These are phyloP conservation scores for Microdochium trichocladiopsis DNA, from an alignment of 2,329 filamentous ascomycete genomes.

Conservation along the genomic window DNA sequence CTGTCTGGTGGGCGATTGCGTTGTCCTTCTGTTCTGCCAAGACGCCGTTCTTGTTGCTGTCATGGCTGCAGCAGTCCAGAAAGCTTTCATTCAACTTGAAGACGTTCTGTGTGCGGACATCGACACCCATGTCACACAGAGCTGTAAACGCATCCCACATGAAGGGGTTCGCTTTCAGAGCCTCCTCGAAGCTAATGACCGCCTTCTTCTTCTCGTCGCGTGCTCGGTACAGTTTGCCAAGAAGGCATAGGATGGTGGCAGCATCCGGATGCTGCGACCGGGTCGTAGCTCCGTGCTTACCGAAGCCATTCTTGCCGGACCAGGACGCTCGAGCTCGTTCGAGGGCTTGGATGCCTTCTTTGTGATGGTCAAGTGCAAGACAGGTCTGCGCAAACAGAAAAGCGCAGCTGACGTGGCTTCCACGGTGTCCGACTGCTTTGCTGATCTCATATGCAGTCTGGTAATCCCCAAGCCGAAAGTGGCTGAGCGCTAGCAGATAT, in stretches of 20 bases:
- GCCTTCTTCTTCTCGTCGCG: constrained; percentile 81
- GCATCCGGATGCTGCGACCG: constrained; percentile 75
- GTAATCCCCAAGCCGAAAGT: constrained; percentile 74
- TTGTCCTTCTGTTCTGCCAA: constrained; percentile 29
- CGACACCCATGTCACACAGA: constrained; percentile 80
- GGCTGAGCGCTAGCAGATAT: constrained; percentile 78
- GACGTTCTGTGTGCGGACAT: constrained; percentile 75
- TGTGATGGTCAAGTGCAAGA: constrained; percentile 67
- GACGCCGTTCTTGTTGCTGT: constrained; percentile 17
- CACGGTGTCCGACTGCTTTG: constrained; percentile 62
- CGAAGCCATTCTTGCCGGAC: constrained; percentile 68
- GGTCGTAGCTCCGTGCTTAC: constrained; percentile 72
- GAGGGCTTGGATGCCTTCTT: constrained; percentile 75
- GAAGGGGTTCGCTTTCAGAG: constrained; percentile 84
- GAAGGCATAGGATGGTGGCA: constrained; percentile 71
- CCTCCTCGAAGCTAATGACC: constrained; percentile 78
- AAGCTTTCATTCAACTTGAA: constrained; percentile 65
- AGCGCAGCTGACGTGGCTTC: constrained; percentile 75
- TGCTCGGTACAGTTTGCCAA: constrained; percentile 80
- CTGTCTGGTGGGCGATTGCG: constrained; percentile 23
- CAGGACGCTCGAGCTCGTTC: constrained; percentile 77
- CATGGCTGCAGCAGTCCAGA: constrained; percentile 37
- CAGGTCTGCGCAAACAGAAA: constrained; percentile 92
- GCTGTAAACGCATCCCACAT: constrained; percentile 96
- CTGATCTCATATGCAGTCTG: constrained; percentile 82